Base-by-base conservation (phyloP, 306 rosid species). In the Trifolium repens region DNA sequence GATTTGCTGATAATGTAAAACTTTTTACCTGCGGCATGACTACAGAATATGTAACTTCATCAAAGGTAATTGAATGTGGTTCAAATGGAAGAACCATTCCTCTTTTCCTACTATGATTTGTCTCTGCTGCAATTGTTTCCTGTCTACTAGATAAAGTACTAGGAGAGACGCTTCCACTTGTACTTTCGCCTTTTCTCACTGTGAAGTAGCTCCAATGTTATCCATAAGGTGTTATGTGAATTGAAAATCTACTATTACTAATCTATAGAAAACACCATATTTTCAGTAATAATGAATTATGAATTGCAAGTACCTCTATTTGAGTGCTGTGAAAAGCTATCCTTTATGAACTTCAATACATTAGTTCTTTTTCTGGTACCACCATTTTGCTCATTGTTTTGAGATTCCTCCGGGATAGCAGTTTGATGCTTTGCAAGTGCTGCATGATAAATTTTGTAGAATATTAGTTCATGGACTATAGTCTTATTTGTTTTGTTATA, bases 81-180 rank as follows among this genome's bases (percentile, higher is more conserved):
- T 83, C 88, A 69, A 85, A 88, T n/a, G 91, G 89, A 85, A 88
- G 91, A 79, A 88, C 77, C 91, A 88, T 88, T 79, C 88, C 88
- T 71, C 77, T 78, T 71, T 66, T 79, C 68, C 39, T 81, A 50
- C 59, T 74, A 60, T 50, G 76, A 62, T 69, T 78, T 50, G 66
- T 64, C 12, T 66, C 73, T 44, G 11, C 40, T 19, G 53, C 13
- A 16, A 68, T 46, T 12, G 14, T 42, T 47, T 78, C 83, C n/a
- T 22, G 78, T 1, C 70, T 74, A 24, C 37, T 39, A 10, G 62
- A 44, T 42, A 50, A 50, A 64, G 49, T 16, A 39, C 69, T 19
- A 42, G 71, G 35, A 66, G 71, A 19, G 40, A 53, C 63, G 17
- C 59, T 78, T 78, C 43, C 79, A 15, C 44, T 82, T 30, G 11